Conservation (phyloP, 345 rosid genomes). For the Citrus trifoliata region DNA sequence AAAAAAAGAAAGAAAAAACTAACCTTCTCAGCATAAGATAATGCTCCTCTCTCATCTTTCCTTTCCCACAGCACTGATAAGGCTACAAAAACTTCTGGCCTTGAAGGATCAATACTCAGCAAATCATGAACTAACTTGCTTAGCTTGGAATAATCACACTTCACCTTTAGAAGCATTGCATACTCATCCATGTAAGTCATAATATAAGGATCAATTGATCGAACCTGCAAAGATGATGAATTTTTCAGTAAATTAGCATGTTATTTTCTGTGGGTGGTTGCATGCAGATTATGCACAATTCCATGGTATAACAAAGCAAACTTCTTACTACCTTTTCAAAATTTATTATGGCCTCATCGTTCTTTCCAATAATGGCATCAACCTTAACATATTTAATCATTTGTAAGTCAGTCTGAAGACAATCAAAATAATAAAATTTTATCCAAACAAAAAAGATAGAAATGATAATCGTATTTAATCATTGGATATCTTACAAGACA, state of each 20-base stretch:
- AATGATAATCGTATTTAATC: neutral
- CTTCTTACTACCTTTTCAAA: slow-evolving; percentile 74
- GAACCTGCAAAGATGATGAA: slow-evolving; percentile 58
- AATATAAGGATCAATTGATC: slow-evolving; percentile 82
- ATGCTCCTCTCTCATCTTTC: slow-evolving; percentile 82
- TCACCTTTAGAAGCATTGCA: slow-evolving; percentile 88
- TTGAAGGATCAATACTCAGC: slow-evolving; percentile 72
- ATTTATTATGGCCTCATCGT: slow-evolving; percentile 79
- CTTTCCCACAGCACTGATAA: slow-evolving; percentile 81
- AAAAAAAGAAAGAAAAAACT: slow-evolving; percentile 15
- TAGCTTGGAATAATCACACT: slow-evolving; percentile 78
- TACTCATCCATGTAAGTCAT: slow-evolving; percentile 94
- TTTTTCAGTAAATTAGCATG: slow-evolving; percentile 3
- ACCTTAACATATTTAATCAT: slow-evolving; percentile 45
- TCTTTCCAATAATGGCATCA: slow-evolving; percentile 95
- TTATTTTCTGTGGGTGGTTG: neutral
- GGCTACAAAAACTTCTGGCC: slow-evolving; percentile 93
- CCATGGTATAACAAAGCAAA: slow-evolving; percentile 3
- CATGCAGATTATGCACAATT: neutral
- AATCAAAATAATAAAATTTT: slow-evolving; percentile 5
- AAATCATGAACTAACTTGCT: slow-evolving; percentile 92
- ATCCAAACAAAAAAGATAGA: neutral
- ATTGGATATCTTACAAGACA: neutral
- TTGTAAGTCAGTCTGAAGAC: slow-evolving; percentile 18
- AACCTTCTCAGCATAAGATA: slow-evolving; percentile 96